phyloP scores from a whole-genome alignment of 176 grass and related monocot species.

The Aegilops tauschii region DNA sequence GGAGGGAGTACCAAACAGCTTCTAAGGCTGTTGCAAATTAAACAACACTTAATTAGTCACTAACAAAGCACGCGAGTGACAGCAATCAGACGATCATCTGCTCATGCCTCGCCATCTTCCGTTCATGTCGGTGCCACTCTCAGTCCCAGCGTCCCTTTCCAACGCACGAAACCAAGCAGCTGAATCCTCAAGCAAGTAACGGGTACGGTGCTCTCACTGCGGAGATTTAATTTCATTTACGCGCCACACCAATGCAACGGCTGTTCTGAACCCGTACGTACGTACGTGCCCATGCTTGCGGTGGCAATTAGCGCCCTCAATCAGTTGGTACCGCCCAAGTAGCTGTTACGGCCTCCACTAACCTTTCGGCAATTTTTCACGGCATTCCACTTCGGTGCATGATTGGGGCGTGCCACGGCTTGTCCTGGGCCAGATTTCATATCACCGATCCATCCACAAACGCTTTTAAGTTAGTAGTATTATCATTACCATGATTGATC shows the following conservation, averaged over 20 bases:
- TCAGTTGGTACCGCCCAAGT: not conserved
- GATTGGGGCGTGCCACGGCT: not conserved
- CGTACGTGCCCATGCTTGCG: not conserved
- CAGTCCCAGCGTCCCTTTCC: too few relatives aligned
- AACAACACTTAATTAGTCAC: not conserved
- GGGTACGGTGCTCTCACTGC: too few relatives aligned
- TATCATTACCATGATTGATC: slow-evolving; percentile 1
- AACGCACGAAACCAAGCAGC: too few relatives aligned
- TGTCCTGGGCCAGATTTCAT: slow-evolving; percentile 1
- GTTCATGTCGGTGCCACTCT: too few relatives aligned
- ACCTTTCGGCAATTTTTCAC: not conserved
- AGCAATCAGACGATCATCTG: too few relatives aligned
- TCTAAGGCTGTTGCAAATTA: not conserved
- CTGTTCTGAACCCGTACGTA: not conserved
- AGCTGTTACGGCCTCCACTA: not conserved
- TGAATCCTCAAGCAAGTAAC: too few relatives aligned
- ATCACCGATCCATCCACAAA: not conserved
- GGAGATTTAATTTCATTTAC: too few relatives aligned
- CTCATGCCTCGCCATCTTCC: too few relatives aligned
- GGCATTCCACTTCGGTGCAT: not conserved
- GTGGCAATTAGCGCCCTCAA: not conserved
- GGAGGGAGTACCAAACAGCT: not conserved
- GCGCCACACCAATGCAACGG: not conserved
- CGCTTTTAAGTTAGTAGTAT: not conserved
- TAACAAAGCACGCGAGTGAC: not conserved